Evolutionary conservation across 2,329 filamentous ascomycete species (phyloP).

Genomic region (Tympanopsis confertula): DNA sequence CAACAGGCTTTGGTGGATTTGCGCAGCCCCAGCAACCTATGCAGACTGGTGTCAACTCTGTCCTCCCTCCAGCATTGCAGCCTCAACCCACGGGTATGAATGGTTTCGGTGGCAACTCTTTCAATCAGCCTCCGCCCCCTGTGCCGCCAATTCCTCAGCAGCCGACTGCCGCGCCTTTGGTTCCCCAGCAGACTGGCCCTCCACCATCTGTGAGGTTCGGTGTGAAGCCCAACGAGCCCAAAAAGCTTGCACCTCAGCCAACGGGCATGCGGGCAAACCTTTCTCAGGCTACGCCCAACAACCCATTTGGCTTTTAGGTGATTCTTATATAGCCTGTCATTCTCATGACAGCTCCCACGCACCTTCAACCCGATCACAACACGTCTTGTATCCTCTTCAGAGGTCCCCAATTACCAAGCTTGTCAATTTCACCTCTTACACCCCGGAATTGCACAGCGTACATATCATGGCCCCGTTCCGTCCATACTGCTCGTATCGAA

Average conservation of each 20-base stretch:
- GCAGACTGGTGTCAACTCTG: slow-evolving; percentile 38
- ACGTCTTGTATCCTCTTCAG: too few species aligned
- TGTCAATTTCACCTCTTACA: too few species aligned
- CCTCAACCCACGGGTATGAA: slow-evolving; percentile 37
- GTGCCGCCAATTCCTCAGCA: slow-evolving; percentile 35
- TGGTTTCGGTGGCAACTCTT: slow-evolving; percentile 32
- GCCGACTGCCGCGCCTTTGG: slow-evolving; percentile 47
- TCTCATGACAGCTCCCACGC: too few species aligned
- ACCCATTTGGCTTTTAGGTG: slow-evolving; percentile 1
- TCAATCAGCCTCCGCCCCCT: slow-evolving; percentile 26
- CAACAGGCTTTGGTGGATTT: slow-evolving; percentile 26
- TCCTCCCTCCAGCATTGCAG: slow-evolving; percentile 42
- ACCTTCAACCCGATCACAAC: too few species aligned
- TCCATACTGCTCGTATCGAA: too few species aligned
- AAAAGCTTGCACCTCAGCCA: slow-evolving; percentile 72
- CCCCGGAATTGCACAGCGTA: too few species aligned
- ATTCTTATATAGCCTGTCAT: too few species aligned
- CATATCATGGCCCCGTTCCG: too few species aligned
- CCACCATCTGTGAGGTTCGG: slow-evolving; percentile 84
- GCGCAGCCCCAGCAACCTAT: slow-evolving; percentile 37
- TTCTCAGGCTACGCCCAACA: slow-evolving; percentile 56
- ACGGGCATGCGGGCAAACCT: slow-evolving; percentile 87
- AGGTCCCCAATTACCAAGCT: too few species aligned
- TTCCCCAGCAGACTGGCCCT: slow-evolving; percentile 74
- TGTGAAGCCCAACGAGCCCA: slow-evolving; percentile 49